These are phyloP conservation scores for Dipteronia sinensis DNA, from an alignment of 345 rosid genomes.

Conservation along the genomic window DNA sequence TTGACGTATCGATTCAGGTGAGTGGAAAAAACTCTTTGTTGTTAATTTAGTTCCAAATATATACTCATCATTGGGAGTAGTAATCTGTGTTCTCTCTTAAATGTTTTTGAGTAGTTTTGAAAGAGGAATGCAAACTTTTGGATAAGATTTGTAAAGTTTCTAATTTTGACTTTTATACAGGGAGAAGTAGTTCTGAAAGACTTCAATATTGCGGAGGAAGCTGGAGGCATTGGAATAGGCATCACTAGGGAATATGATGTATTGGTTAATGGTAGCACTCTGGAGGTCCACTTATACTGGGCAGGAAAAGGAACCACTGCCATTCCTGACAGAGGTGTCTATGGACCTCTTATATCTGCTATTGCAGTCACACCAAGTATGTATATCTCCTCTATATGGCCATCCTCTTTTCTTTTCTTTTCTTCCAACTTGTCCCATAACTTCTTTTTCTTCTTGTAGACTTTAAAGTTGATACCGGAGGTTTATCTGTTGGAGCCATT, in stretches of 20 bases:
- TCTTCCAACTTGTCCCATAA: neutral
- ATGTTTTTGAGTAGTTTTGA: neutral
- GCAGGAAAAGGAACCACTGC: conserved; percentile 75
- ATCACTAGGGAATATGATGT: conserved; percentile 31
- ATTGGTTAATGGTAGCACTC: conserved; percentile 56
- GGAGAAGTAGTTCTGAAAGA: conserved; percentile 53
- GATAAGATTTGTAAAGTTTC: conserved; percentile 1
- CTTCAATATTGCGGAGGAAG: conserved; percentile 66
- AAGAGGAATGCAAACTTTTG: neutral
- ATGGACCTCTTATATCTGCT: conserved; percentile 92
- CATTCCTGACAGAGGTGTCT: conserved; percentile 63
- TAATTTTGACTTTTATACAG: conserved; percentile 34
- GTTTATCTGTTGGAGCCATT: conserved; percentile 66
- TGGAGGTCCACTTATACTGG: conserved; percentile 84
- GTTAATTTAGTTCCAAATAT: neutral
- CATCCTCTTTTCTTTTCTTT: neutral
- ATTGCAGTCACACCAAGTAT: conserved; percentile 73
- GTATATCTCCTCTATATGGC: conserved; percentile 19
- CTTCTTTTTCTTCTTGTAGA: conserved; percentile 38
- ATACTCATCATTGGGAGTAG: neutral
- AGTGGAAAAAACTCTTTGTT: conserved; percentile 18
- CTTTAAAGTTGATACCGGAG: conserved; percentile 55
- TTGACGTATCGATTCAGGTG: conserved; percentile 37
- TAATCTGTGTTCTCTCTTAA: neutral
- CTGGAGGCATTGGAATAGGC: conserved; percentile 69